Percentiles rank a stretch among this genome's conserved stretches.
phyloP scores from a whole-genome alignment of 2,329 filamentous ascomycete species.

The Trichophyton mentagrophytes region DNA sequence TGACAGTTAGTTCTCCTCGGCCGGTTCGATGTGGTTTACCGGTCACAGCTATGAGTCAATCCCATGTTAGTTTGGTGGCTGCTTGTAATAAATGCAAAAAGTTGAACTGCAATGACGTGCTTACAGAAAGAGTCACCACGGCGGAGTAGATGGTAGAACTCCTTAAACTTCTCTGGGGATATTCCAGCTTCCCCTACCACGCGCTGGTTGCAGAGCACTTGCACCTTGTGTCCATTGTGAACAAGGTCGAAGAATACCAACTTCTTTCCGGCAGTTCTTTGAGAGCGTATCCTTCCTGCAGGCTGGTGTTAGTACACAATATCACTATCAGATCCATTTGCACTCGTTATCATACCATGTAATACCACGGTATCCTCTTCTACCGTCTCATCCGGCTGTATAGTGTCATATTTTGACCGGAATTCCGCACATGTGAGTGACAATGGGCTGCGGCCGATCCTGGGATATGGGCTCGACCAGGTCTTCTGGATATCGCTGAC shows the following conservation, averaged over 20 bases:
- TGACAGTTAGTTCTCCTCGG: conserved; percentile 64
- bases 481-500: conserved; percentile 27
- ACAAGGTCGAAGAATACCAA: conserved; percentile 74
- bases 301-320: conserved; percentile 27
- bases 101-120: conserved; percentile 23
- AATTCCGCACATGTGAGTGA: conserved; percentile 28
- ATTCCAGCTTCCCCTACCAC: conserved; percentile 26
- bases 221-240: conserved; percentile 58
- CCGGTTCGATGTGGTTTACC: conserved; percentile 58
- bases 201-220: conserved; percentile 61
- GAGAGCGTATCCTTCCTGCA: conserved; percentile 60
- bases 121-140: conserved; percentile 75
- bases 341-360: conserved; percentile 28
- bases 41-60: conserved; percentile 43
- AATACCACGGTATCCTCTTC: conserved; percentile 29
- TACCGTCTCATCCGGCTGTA: conserved; percentile 29
- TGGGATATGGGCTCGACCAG: conserved; percentile 28
- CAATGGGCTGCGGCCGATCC: conserved; percentile 20
- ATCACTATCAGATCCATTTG: background rate
- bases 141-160: conserved; percentile 53
- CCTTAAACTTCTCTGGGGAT: conserved; percentile 39
- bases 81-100: conserved; percentile 7
- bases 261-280: conserved; percentile 60
- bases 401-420: conserved; percentile 24
- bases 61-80: background rate